phyloP scores from a whole-genome alignment of 73 alveolate species.

The Paramecium octaurelia region DNA sequence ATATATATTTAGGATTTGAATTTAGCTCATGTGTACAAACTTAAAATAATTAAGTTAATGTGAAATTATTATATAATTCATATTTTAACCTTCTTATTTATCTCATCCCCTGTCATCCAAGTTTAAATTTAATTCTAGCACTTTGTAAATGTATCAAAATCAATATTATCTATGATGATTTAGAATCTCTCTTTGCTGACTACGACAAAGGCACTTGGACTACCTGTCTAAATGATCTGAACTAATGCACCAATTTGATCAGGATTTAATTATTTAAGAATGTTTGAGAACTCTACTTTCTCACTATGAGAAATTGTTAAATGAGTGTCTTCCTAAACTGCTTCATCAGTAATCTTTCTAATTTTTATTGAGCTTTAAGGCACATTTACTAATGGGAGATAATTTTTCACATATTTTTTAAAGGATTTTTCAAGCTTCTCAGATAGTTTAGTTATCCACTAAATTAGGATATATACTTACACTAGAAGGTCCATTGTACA shows the following conservation, averaged over 20 bases:
- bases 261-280: neutral
- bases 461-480: neutral
- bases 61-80: neutral
- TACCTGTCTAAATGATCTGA: neutral
- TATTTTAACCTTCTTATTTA: neutral
- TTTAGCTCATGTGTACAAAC: neutral
- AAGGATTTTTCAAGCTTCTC: conserved; percentile 8
- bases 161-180: conserved; percentile 7
- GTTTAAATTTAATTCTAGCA: neutral
- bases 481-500: conserved; percentile 58
- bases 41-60: neutral
- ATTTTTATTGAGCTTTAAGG: neutral
- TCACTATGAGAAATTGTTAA: neutral
- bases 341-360: neutral
- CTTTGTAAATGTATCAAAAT: neutral
- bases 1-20: too few relatives aligned
- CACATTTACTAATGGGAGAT: neutral
- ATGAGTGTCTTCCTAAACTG: neutral
- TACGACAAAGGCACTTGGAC: conserved; percentile 38
- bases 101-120: conserved; percentile 7
- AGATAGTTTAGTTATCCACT: conserved; percentile 20
- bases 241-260: neutral
- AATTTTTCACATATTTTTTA: conserved; percentile 29
- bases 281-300: conserved; percentile 18
- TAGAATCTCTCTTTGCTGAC: neutral